A percentile compares a stretch with the other conserved stretches of the same genome.
Evolutionary conservation across 805 yeast genomes (phyloP).

Genomic region (Saturnispora ahearnii): DNA sequence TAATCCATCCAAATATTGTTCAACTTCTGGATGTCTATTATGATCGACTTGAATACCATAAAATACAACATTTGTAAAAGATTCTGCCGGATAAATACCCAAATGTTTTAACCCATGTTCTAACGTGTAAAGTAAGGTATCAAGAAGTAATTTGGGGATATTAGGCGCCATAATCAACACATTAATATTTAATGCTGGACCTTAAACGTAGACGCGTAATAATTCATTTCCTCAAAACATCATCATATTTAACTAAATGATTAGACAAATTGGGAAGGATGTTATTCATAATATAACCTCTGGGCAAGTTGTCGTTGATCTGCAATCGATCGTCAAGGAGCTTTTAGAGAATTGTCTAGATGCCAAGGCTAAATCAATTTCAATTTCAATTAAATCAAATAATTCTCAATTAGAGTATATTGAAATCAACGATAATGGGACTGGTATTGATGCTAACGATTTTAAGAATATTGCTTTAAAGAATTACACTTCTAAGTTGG

Average conservation of each 20-base stretch:
- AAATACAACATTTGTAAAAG: slow-evolving; percentile 37
- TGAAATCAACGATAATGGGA: slow-evolving; percentile 62
- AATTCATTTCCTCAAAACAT: neutral
- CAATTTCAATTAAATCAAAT: slow-evolving; percentile 43
- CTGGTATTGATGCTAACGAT: slow-evolving; percentile 49
- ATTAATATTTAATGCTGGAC: neutral
- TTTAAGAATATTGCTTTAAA: slow-evolving; percentile 47
- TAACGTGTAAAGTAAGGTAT: neutral
- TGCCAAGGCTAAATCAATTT: slow-evolving; percentile 61
- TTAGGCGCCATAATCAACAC: neutral
- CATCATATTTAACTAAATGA: neutral
- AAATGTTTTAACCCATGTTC: slow-evolving; percentile 49
- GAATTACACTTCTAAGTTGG: slow-evolving; percentile 60
- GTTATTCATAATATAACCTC: slow-evolving; percentile 78
- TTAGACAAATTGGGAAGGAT: slow-evolving; percentile 1
- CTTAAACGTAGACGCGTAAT: neutral
- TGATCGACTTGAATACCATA: slow-evolving; percentile 36
- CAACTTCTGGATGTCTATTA: slow-evolving; percentile 39
- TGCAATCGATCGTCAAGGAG: slow-evolving; percentile 74
- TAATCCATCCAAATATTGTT: slow-evolving; percentile 29
- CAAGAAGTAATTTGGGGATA: slow-evolving; percentile 5
- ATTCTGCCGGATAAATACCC: slow-evolving; percentile 41
- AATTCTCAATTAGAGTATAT: slow-evolving; percentile 47
- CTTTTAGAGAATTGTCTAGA: slow-evolving; percentile 81
- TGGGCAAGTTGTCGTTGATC: slow-evolving; percentile 84